Evolutionary conservation across 805 yeast species (phyloP).

Genomic region (Cyberlindnera nakhonratchasimensis): DNA sequence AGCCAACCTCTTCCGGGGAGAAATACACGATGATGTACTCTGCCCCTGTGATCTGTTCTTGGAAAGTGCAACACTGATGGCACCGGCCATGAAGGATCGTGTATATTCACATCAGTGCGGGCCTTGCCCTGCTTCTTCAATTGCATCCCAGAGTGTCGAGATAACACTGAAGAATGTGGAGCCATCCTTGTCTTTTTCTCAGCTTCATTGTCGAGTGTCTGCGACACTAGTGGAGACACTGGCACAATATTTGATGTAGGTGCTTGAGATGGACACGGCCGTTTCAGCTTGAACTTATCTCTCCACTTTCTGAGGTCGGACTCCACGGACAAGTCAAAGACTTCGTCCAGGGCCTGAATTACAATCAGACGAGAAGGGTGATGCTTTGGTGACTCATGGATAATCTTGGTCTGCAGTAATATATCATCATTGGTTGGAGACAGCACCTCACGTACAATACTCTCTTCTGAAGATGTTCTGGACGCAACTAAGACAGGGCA

Average conservation of each 20-base stretch:
- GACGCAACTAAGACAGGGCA: background rate
- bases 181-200: too few species aligned
- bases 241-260: too few species aligned
- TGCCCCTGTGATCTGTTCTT: slow-evolving; percentile 34
- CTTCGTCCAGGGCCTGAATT: slow-evolving; percentile 1
- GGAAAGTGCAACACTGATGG: slow-evolving; percentile 26
- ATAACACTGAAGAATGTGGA: too few species aligned
- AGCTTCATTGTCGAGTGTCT: too few species aligned
- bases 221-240: too few species aligned
- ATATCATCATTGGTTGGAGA: too few species aligned
- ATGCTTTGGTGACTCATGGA: background rate
- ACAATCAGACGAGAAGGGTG: background rate
- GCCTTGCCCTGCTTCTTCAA: slow-evolving; percentile 13
- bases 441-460: background rate
- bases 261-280: too few species aligned
- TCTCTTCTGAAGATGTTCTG: background rate
- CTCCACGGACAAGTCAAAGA: slow-evolving; percentile 10
- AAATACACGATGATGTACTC: slow-evolving; percentile 40
- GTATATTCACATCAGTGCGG: slow-evolving; percentile 23
- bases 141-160: too few species aligned
- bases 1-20: slow-evolving; percentile 53
- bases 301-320: slow-evolving; percentile 12
- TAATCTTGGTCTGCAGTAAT: background rate
- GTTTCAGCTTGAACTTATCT: slow-evolving; percentile 5
- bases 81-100: slow-evolving; percentile 20